Evolutionary conservation across 2,329 filamentous ascomycete genomes (phyloP).

Genomic region (Diaporthe amygdali): DNA sequence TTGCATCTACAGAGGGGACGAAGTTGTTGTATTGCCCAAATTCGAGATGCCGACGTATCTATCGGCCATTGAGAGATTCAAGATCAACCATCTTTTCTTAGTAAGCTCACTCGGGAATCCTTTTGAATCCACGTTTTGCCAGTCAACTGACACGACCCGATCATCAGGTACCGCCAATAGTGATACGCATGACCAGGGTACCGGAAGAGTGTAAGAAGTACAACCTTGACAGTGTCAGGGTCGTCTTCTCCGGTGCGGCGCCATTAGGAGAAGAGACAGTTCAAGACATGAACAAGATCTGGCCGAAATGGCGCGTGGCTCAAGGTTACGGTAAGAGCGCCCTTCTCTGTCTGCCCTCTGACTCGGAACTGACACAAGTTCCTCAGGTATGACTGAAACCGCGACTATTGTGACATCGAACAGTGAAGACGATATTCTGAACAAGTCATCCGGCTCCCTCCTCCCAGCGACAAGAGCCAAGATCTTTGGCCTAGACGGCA

Average conservation of each 20-base stretch:
- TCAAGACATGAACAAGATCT: conserved; percentile 63
- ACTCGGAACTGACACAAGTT: conserved; percentile 24
- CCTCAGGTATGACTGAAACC: conserved; percentile 75
- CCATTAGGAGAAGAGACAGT: conserved; percentile 77
- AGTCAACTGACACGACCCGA: not conserved
- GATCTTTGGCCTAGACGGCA: conserved; percentile 70
- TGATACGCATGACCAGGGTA: conserved; percentile 76
- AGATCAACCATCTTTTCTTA: conserved; percentile 69
- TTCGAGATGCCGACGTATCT: conserved; percentile 73
- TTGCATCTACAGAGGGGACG: conserved; percentile 72
- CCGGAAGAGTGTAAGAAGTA: conserved; percentile 66
- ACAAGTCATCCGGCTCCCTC: conserved; percentile 75
- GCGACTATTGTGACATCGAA: conserved; percentile 71
- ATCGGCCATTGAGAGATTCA: conserved; percentile 67
- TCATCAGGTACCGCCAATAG: conserved; percentile 75
- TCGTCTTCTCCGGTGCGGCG: conserved; percentile 77
- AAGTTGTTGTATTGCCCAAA: conserved; percentile 71
- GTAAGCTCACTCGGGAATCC: conserved; percentile 44
- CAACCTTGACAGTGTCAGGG: conserved; percentile 71
- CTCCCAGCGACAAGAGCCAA: conserved; percentile 69
- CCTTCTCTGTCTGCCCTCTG: too few species aligned
- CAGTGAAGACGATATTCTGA: conserved; percentile 66
- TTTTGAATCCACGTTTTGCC: not conserved
- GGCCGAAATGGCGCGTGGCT: conserved; percentile 66
- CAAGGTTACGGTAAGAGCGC: conserved; percentile 72